Evolutionary conservation across 257 asterid genomes (phyloP), one percentile per base, ranked within the genome.

Genomic region (Verbena officinalis): DNA sequence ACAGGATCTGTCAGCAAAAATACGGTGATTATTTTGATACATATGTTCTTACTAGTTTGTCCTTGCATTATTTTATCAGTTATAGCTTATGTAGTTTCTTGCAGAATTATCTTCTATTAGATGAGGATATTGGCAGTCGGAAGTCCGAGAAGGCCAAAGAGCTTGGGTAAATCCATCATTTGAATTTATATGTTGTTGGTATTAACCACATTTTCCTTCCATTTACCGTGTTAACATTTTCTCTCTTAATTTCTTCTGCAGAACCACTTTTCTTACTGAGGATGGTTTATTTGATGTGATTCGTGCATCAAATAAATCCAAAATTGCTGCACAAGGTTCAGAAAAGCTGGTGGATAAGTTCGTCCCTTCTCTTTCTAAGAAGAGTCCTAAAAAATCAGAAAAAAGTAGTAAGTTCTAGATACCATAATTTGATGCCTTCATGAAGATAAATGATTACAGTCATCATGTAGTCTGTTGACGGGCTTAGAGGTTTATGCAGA

Each of bases 1-100:
- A 93, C 99, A 49, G 97, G 97, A 78, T 93, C 99, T 69, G 82
- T 93, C 82, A 93, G 99, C 97, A 93, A 90, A 81, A 93, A 90
- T 75, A 90, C 99, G 95, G 99, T 93, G 77, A 83, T 59, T 81
- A 67, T 76, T 36, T 36, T 72, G 50, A 52, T 70, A 73, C 22
- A 48, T 63, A 9, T 19, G 27, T 34, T 36, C 52, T 42, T 33
- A 34, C 22, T 54, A 52, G 71, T 63, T 68, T 51, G 21, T 50
- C 14, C 24, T 63, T 53, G 54, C 38, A 15, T 62, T 59, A 57
- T n/a, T 31, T 57, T 74, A 49, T 65, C 24, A 64, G 52, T 54
- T 57, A 8, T 77, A 59, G 58, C 72, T 66, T 46, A 75, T 52
- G 49, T 36, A 24, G 39, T 70, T 60, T 46, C 67, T 61, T 74